These are phyloP conservation scores for Bigelowiella natans DNA, from an alignment of 78 protist species.

Conservation along the genomic window DNA sequence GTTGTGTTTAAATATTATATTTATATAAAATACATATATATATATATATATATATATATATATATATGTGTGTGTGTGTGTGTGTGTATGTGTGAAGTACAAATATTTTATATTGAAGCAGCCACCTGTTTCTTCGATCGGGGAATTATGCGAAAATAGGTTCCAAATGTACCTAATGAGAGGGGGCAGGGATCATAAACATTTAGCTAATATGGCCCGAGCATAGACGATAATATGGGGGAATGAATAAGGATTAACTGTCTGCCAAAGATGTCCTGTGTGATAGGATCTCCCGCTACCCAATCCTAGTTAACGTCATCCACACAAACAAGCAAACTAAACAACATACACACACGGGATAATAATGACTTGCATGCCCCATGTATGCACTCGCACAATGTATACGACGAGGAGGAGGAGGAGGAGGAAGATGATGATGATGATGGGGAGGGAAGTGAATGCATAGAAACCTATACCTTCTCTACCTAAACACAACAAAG, in stretches of 20 bases:
- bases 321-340: background rate
- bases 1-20: background rate
- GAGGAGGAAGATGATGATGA: too few relatives aligned
- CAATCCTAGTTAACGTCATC: background rate
- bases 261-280: background rate
- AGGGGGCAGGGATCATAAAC: too few relatives aligned
- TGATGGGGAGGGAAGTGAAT: too few relatives aligned
- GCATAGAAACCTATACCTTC: too few relatives aligned
- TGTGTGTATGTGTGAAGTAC: background rate
- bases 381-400: too few relatives aligned
- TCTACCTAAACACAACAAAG: too few relatives aligned
- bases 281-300: background rate
- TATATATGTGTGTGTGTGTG: background rate
- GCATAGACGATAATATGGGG: too few relatives aligned
- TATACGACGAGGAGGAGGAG: too few relatives aligned
- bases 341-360: background rate
- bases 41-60: background rate
- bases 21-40: background rate
- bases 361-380: too few relatives aligned
- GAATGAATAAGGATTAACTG: too few relatives aligned
- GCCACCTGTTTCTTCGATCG: background rate
- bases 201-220: too few relatives aligned
- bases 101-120: too few relatives aligned
- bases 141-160: background rate
- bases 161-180: background rate